Base-by-base conservation (phyloP, 129 eudicot genomes). In the Dittrichia graveolens region DNA sequence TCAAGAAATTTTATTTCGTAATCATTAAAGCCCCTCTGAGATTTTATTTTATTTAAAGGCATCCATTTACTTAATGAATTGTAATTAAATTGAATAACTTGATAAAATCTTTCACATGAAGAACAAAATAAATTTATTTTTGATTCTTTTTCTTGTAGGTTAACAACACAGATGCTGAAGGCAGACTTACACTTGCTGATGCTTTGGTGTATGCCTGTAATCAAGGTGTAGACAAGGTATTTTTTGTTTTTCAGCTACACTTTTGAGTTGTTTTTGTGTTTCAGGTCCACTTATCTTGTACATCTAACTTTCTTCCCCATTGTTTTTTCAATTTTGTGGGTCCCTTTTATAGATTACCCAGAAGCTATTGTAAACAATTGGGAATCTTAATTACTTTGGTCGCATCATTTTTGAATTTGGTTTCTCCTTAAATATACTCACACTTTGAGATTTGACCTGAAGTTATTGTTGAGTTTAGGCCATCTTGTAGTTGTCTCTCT, bases 81-180 rank as follows among this genome's bases (percentile, higher is more conserved):
- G 31, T 24, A 24, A 24, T n/a, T n/a, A 66, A 12, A 3, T 66
- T 18, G 40, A 44, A 42, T 9, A 54, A 58, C 8, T 8, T 48
- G 63, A 50, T 63, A 3, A 39, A 52, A 13, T 64, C 34, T 53
- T 52, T 74, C 46, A 50, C 38, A 13, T 40, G 6, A 8, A 9
- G 37, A 49, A 45, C 34, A 9, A 12, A 58, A 38, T 50, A 50
- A 13, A 12, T 31, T 56, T 12, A 9, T 35, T 66, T 4, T 11
- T 38, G 40, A 15, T 44, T 67, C 38, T 34, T 55, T 43, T 72
- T 49, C 41, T 61, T 47, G 31, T 81, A 95, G 97, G 99, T 95
- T 55, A 90, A 90, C 89, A 90, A 88, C 77, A 95, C 99, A 4
- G 99, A 95, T 85, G 99, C 96, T 41, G 99, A 95, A 88, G 99